phyloP scores from a whole-genome alignment of 2,329 filamentous ascomycete genomes.

The Fusarium staphyleae region DNA sequence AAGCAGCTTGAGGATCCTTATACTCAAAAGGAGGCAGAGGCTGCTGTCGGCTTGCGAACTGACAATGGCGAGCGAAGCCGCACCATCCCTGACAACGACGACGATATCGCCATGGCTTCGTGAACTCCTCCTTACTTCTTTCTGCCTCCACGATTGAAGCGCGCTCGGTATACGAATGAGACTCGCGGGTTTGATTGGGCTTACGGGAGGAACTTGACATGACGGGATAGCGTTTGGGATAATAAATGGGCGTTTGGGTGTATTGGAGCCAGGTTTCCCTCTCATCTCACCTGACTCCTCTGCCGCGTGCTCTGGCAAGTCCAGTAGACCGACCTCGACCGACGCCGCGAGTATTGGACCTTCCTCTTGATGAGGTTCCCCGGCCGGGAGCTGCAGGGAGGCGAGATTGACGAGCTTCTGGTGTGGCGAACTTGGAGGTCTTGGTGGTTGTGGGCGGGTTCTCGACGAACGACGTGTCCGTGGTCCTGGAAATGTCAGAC shows the following conservation, averaged over 20 bases:
- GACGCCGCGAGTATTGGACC: conserved; percentile 37
- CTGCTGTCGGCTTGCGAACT: conserved; percentile 73
- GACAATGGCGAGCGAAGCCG: conserved; percentile 60
- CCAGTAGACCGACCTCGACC: conserved; percentile 53
- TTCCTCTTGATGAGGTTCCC: conserved; percentile 47
- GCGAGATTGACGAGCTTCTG: conserved; percentile 55
- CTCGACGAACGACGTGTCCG: conserved; percentile 89
- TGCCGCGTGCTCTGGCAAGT: conserved; percentile 54
- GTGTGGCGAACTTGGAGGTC: conserved; percentile 55
- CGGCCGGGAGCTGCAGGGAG: conserved; percentile 52
- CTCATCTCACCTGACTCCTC: conserved; percentile 52
- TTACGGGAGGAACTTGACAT: conserved; percentile 13
- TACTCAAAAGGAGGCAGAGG: conserved; percentile 84
- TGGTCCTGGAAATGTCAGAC: conserved; percentile 67
- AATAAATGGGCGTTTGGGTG: conserved; percentile 1
- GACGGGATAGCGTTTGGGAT: conserved; percentile 25
- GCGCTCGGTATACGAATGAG: neutral
- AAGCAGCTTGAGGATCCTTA: conserved; percentile 88
- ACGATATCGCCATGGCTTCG: conserved; percentile 47
- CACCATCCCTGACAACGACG: conserved; percentile 21
- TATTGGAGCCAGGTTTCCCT: conserved; percentile 10
- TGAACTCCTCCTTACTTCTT: conserved; percentile 28
- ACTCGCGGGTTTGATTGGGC: conserved; percentile 2
- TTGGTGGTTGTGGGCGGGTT: conserved; percentile 71
- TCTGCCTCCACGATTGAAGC: conserved; percentile 8